Evolutionary conservation across 306 rosid genomes (phyloP), one percentile per base, ranked within the genome.

Genomic region (Arachis stenosperma): DNA sequence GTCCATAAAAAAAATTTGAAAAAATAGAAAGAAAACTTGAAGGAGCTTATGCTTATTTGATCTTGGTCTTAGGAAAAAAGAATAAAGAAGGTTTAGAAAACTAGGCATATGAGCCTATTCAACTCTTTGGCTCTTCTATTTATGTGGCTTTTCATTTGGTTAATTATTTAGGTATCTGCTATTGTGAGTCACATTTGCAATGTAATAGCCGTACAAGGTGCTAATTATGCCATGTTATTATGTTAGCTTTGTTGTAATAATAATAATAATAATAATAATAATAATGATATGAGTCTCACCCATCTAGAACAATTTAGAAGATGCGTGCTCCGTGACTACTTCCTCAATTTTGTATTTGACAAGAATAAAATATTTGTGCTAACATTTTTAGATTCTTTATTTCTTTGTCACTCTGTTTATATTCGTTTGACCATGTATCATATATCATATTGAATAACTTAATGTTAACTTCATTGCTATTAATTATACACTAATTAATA

Each of bases 301-400:
- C 37, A 33, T 33, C 37, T 33, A 33, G 37, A 33, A 40, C 1
- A 10, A 46, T 0, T 14, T 0, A 46, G 36, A 65, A 48, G 56
- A 51, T 50, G 78, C 65, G 7, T 78, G 82, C 3, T 57, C 62
- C 65, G n/a, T 73, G 66, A 42, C 78, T 73, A 36, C 43, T 56
- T 33, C 55, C 40, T 66, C 52, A 3, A 36, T 43, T 65, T 27
- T 37, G 56, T 61, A 78, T 78, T 71, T 33, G 0, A 33, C 13
- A 66, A 79, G 58, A 11, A 69, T 70, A 36, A 4, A 40, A 48
- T 72, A 40, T 61, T 41, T 47, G 27, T 12, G 62, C 17, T 4
- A 70, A 66, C 36, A 15, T 41, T 65, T n/a, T 48, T 56, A 41
- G 37, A 4, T 41, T 12, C 3, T 63, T 55, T 62, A 6, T 43